These are phyloP conservation scores for Vaccinium myrtillus DNA, from an alignment of 148 eudicot genomes.

Conservation along the genomic window DNA sequence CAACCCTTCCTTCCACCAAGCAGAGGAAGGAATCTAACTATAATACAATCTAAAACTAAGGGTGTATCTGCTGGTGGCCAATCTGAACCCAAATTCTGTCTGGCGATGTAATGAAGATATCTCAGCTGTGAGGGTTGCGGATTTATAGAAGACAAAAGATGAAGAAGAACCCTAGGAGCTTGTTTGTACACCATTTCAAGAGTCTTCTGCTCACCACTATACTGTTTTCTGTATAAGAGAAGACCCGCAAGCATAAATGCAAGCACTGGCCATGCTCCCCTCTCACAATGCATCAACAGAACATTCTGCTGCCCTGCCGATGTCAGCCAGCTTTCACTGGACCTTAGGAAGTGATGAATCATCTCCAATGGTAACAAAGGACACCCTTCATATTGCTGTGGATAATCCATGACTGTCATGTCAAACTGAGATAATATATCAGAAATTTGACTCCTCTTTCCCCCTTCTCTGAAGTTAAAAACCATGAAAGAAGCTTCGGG, in stretches of 20 bases:
- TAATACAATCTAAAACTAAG: constrained; percentile 51
- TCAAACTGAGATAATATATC: constrained; percentile 69
- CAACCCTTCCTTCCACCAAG: constrained; percentile 58
- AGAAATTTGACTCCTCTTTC: constrained; percentile 60
- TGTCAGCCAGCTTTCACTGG: constrained; percentile 77
- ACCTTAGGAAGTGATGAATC: constrained; percentile 71
- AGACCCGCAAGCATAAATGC: constrained; percentile 88
- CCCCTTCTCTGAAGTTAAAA: constrained; percentile 78
- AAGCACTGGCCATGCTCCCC: constrained; percentile 83
- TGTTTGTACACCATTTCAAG: constrained; percentile 81
- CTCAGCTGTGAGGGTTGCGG: constrained; percentile 72
- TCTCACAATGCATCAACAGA: constrained; percentile 76
- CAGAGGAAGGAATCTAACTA: constrained; percentile 52
- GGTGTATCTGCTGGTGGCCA: constrained; percentile 64
- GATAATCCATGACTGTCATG: constrained; percentile 87
- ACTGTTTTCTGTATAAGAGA: constrained; percentile 61
- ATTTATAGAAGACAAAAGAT: constrained; percentile 55
- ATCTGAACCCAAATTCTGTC: constrained; percentile 54
- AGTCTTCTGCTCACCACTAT: constrained; percentile 69
- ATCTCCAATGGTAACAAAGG: constrained; percentile 70
- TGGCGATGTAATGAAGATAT: constrained; percentile 71
- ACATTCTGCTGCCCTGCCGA: constrained; percentile 74
- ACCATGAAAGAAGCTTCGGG: constrained; percentile 85
- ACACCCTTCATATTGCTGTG: constrained; percentile 67
- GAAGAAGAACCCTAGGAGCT: constrained; percentile 71